Conservation (phyloP, 2,329 filamentous ascomycete species). For the Ustulina deusta region DNA sequence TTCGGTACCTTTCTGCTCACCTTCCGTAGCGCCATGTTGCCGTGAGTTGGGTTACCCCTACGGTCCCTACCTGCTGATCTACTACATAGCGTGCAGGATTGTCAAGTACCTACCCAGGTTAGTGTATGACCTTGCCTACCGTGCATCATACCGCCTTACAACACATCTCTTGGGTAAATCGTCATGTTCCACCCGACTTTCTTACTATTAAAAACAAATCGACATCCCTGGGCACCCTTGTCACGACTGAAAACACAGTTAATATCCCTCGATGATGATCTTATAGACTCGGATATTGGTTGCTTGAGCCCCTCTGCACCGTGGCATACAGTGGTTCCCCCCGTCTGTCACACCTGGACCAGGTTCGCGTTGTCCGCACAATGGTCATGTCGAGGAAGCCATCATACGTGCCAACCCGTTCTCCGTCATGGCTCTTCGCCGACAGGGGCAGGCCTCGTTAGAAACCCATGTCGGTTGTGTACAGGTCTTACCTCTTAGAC, state of each 20-base stretch:
- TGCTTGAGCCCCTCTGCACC: conserved; percentile 40
- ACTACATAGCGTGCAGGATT: not conserved
- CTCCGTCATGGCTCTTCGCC: conserved; percentile 40
- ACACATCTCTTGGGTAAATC: conserved; percentile 23
- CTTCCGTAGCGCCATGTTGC: conserved; percentile 27
- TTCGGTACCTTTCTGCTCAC: conserved; percentile 36
- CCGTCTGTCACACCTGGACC: conserved; percentile 43
- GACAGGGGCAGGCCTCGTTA: conserved; percentile 44
- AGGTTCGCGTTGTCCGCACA: conserved; percentile 32
- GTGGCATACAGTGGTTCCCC: conserved; percentile 13
- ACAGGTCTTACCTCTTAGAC: conserved; percentile 27
- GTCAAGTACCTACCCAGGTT: not conserved
- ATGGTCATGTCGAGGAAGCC: conserved; percentile 9
- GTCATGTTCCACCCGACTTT: conserved; percentile 15
- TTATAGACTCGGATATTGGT: conserved; percentile 44
- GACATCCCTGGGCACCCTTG: conserved; percentile 21
- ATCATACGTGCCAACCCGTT: conserved; percentile 37
- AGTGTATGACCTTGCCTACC: conserved; percentile 27
- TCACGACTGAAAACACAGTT: conserved; percentile 31
- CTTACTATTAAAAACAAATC: conserved; percentile 13
- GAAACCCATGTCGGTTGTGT: conserved; percentile 35
- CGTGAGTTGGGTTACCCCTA: conserved; percentile 25
- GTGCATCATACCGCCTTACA: conserved; percentile 29
- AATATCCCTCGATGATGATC: conserved; percentile 45
- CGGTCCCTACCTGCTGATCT: conserved; percentile 33